Conservation (phyloP, 2,329 filamentous ascomycete species). For the Claviceps monticola region DNA sequence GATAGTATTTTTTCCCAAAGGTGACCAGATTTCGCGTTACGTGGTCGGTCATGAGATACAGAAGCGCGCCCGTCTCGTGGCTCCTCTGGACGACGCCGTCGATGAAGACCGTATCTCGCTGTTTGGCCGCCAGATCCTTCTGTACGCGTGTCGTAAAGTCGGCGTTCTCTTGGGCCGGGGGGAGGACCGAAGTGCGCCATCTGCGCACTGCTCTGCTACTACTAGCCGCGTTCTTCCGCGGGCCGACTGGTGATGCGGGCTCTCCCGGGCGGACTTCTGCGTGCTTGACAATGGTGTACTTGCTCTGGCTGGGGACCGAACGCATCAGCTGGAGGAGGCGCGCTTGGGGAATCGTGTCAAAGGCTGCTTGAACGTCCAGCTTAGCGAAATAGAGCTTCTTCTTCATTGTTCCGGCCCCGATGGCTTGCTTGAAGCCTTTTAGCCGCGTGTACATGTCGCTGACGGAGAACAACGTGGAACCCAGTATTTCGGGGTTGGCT, state of each 20-base stretch:
- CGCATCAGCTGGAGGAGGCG: constrained; percentile 54
- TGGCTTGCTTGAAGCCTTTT: constrained; percentile 47
- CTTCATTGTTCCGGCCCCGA: constrained; percentile 19
- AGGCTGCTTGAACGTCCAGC: constrained; percentile 80
- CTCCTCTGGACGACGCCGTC: constrained; percentile 47
- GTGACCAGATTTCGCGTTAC: constrained; percentile 76
- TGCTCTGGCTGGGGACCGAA: constrained; percentile 38
- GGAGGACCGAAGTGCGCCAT: constrained; percentile 40
- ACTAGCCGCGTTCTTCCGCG: constrained; percentile 5
- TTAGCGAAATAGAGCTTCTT: constrained; percentile 70
- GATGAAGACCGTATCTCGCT: constrained; percentile 63
- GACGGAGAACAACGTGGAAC: constrained; percentile 68
- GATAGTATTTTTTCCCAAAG: constrained; percentile 76
- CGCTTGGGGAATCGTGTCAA: constrained; percentile 85
- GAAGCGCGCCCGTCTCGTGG: constrained; percentile 43
- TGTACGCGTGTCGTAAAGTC: constrained; percentile 34
- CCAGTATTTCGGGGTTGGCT: constrained; percentile 46
- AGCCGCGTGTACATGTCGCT: constrained; percentile 66
- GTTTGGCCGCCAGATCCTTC: constrained; percentile 23
- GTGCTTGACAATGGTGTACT: constrained; percentile 63
- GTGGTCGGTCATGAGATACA: constrained; percentile 63
- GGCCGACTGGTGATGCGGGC: constrained; percentile 9
- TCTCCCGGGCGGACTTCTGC: constrained; percentile 49
- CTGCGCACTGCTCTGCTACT: constrained; percentile 27
- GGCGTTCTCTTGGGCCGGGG: constrained; percentile 22